phyloP scores from a whole-genome alignment of 2,329 filamentous ascomycete genomes.

The Fusarium penzigii region DNA sequence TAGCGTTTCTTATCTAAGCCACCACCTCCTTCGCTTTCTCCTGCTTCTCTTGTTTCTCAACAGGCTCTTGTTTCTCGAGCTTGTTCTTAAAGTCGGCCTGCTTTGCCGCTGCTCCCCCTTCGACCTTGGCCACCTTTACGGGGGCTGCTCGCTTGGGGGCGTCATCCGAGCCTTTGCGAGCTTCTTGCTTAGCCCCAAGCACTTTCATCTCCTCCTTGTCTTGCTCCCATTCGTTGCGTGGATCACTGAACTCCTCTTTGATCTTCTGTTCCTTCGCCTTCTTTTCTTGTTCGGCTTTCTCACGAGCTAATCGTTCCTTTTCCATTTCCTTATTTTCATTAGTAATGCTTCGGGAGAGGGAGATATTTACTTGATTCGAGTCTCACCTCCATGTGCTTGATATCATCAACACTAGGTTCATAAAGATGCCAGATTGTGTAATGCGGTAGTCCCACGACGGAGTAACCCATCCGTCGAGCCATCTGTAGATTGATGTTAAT shows the following conservation, averaged over 20 bases:
- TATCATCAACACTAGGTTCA: slow-evolving; percentile 96
- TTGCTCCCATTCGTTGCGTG: slow-evolving; percentile 81
- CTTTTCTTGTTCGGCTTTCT: slow-evolving; percentile 67
- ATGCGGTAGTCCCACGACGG: slow-evolving; percentile 91
- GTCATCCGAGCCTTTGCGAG: slow-evolving; percentile 15
- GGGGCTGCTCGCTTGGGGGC: slow-evolving; percentile 15
- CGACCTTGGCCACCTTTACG: slow-evolving; percentile 5
- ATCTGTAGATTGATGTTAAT: slow-evolving; percentile 60
- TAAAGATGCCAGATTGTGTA: slow-evolving; percentile 99
- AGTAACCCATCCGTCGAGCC: slow-evolving; percentile 94
- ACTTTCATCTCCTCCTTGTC: slow-evolving; percentile 81
- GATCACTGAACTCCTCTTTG: slow-evolving; percentile 76
- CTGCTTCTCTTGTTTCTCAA: slow-evolving; percentile 11
- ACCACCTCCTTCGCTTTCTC: slow-evolving; percentile 12
- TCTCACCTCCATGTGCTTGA: slow-evolving; percentile 86
- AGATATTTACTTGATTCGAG: background rate
- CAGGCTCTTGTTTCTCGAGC: slow-evolving; percentile 9
- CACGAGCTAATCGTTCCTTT: slow-evolving; percentile 74
- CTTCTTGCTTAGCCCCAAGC: slow-evolving; percentile 41
- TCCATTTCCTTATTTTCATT: slow-evolving; percentile 76
- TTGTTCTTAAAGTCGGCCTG: slow-evolving; percentile 2
- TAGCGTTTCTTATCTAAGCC: slow-evolving; percentile 4
- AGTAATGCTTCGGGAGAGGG: background rate
- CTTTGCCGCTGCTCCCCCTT: background rate
- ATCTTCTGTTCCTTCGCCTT: slow-evolving; percentile 74